Evolutionary conservation across 371 early-diverging fungal species (phyloP), one percentile per base, ranked within the genome.

Genomic region (Syncephalastrum sp.): DNA sequence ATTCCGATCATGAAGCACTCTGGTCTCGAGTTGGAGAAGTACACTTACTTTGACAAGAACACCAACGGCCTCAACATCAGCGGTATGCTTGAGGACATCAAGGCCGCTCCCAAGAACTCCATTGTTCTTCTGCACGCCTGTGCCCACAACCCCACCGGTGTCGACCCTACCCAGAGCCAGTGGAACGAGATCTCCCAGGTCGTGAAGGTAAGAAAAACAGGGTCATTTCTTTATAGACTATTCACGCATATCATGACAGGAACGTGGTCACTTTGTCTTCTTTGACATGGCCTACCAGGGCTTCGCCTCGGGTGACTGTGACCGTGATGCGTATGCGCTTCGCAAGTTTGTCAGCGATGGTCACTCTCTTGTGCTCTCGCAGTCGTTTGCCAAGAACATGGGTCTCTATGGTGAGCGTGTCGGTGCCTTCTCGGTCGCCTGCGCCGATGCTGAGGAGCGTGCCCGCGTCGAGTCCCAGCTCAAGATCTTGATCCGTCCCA

Each of bases 211-310:
- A 50, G 47, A n/a, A 10, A 46, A 17, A 42, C 50, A 38, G 0
- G 27, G 50, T 21, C 21, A 21, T 38, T 24, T 21, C 42, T 38
- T 49, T 23, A 42, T 47, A 3, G 29, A 17, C 25, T 27, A 16
- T 46, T 42, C 47, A 53, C 44, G 47, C 57, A 33, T 41, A 16
- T 33, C 41, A n/a, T 17, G 38, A 46, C 60, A 77, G 81, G 83
- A 85, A 51, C 89, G 91, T 65, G 80, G 82, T 10, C 95, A 96
- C 77, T 86, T 95, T 57, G 77, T 87, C 56, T 97, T 97, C 88
- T 98, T 99, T 64, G 98, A 99, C 73, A 95, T 96, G 94, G 99
- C 98, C 42, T 99, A 99, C 82, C 97, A 98, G 85, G 99, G 99
- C 43, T 99, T 99, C 69, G 98, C 98, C 44, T 93, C 95, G 19